Conservation (phyloP, 306 rosid species). For the Cucumis cinereus region DNA sequence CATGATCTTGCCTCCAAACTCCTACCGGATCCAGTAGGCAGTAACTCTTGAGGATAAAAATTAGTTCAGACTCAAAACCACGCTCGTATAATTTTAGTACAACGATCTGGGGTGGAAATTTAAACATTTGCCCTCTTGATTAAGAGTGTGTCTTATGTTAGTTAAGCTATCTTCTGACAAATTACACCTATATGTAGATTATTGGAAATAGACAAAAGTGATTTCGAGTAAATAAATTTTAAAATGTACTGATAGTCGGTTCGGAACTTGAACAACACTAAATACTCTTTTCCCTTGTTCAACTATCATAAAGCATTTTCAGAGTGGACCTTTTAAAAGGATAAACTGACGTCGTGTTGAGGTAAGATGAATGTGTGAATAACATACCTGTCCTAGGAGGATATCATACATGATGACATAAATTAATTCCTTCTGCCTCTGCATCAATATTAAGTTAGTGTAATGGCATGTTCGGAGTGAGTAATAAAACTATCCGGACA, state of each 20-base stretch:
- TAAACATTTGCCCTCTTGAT: too few relatives aligned
- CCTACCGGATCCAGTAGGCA: not conserved
- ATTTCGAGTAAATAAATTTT: not conserved
- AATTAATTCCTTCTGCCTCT: conserved; percentile 70
- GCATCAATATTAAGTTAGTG: conserved; percentile 4
- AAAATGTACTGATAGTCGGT: not conserved
- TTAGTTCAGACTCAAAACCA: not conserved
- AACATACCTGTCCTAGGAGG: conserved; percentile 71
- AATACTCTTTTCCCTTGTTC: not conserved
- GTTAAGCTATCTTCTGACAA: too few relatives aligned
- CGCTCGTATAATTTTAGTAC: too few relatives aligned
- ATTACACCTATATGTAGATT: too few relatives aligned
- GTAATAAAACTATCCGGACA: not conserved
- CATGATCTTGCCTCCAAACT: not conserved
- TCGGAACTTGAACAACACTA: not conserved
- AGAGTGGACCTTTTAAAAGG: not conserved
- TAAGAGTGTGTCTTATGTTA: too few relatives aligned
- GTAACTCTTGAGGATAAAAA: not conserved
- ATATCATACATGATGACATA: conserved; percentile 68
- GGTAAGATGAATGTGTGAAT: not conserved
- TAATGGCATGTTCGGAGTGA: not conserved
- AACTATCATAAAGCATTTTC: not conserved
- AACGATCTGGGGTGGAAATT: too few relatives aligned
- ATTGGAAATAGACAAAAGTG: not conserved
- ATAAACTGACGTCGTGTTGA: not conserved